phyloP scores from a whole-genome alignment of 768 basidiomycete species.

The Phanerochaete carnosa region DNA sequence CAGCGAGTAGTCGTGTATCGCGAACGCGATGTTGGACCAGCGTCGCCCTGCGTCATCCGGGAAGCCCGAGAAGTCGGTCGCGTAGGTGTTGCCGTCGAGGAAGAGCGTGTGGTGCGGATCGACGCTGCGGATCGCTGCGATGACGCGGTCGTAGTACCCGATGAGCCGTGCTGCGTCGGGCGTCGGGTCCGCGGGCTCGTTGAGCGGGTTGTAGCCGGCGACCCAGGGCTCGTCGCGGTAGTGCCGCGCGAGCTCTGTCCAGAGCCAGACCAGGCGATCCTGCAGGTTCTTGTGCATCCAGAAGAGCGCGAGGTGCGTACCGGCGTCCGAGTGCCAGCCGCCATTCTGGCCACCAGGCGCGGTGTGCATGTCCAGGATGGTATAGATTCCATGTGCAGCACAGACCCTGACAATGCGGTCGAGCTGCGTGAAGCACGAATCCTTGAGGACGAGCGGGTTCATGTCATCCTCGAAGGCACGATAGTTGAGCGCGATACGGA shows the following conservation, averaged over 20 bases:
- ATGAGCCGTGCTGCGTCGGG: slow-evolving; percentile 44
- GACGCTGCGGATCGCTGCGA: slow-evolving; percentile 65
- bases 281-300: slow-evolving; percentile 93
- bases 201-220: slow-evolving; percentile 83
- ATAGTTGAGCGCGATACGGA: slow-evolving; percentile 75
- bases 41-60: slow-evolving; percentile 51
- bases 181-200: slow-evolving; percentile 75
- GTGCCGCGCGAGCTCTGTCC: slow-evolving; percentile 71
- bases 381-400: slow-evolving; percentile 72
- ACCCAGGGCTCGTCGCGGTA: slow-evolving; percentile 79
- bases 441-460: slow-evolving; percentile 75
- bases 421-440: slow-evolving; percentile 75
- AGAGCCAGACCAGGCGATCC: slow-evolving; percentile 73
- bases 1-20: slow-evolving; percentile 75
- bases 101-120: slow-evolving; percentile 74
- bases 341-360: slow-evolving; percentile 72
- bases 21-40: slow-evolving; percentile 72
- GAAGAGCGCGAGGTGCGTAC: slow-evolving; percentile 67
- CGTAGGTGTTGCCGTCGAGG: slow-evolving; percentile 84
- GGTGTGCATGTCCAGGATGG: slow-evolving; percentile 79
- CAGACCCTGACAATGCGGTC: slow-evolving; percentile 79
- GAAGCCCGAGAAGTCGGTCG: slow-evolving; percentile 73
- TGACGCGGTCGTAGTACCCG: slow-evolving; percentile 63
- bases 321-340: slow-evolving; percentile 82
- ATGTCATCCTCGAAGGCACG: slow-evolving; percentile 77